Evolutionary conservation across 495 filamentous ascomycete genomes (phyloP), one percentile per base, ranked within the genome.

Genomic region (Neurospora sp.): DNA sequence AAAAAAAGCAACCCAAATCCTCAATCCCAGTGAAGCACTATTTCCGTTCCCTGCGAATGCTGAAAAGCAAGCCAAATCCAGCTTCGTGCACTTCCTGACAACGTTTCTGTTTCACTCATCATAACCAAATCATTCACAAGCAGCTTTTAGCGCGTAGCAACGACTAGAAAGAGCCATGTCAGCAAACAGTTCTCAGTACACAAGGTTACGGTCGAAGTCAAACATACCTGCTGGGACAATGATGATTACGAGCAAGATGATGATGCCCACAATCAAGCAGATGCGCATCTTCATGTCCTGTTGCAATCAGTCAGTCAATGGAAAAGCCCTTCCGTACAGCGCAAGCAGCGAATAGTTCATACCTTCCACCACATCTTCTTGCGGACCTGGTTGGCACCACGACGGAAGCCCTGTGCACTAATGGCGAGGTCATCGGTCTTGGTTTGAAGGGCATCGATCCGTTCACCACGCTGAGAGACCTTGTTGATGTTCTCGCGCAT

Each of bases 201-300:
- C n/a, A 27, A 31, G 5, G 4, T 16, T 12, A 31, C 11, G 11
- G 16, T 42, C 5, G 12, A n/a, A 20, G 22, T 35, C 11, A 14
- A 72, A 80, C 86, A 76, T 89, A 96, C 95, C 92, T 73, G 90
- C 85, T 69, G 93, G 94, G 72, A 97, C 91, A 78, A 98, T 94
- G 79, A 99, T 98, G 79, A 99, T 88, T 71, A 97, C 84, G 72
- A 98, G 86, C 74, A 98, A 84, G 70, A 98, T 85, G 77, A 97
- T 91, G 82, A 98, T 91, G 73, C 93, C 95, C 71, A 91, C 86
- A 73, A 94, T 91, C 77, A 99, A 85, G 82, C 94, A 98, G 84
- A 98, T 96, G 78, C 95, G 90, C 96, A 98, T 99, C 88, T 97
- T 97, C 94, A 98, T 97, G 82, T 99, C 95, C 88, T 81, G 61